phyloP scores from a whole-genome alignment of 306 rosid species.

The Medicago arabica region DNA sequence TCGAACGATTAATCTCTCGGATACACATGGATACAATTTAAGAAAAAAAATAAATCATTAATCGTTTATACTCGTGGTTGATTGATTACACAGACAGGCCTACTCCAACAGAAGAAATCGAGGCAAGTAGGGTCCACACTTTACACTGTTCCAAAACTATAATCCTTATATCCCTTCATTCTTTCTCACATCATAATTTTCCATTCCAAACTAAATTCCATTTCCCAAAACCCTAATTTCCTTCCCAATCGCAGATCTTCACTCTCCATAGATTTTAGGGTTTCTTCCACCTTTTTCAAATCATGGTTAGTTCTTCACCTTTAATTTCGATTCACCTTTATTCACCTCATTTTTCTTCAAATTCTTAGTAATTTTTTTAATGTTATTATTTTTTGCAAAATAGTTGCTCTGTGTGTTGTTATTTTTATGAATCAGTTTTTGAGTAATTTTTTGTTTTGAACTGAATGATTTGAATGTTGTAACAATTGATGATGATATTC shows the following conservation, averaged over 20 bases:
- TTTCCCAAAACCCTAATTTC: slow-evolving; percentile 43
- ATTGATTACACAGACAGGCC: no score
- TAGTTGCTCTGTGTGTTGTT: slow-evolving; percentile 7
- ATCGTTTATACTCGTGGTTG: no score
- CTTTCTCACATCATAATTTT: background rate
- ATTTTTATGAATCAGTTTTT: slow-evolving; percentile 18
- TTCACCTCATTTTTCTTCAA: background rate
- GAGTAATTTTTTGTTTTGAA: background rate
- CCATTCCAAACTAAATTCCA: slow-evolving; percentile 26
- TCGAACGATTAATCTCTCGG: no score
- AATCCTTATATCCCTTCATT: background rate
- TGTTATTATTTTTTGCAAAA: background rate
- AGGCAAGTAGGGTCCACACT: slow-evolving; percentile 43
- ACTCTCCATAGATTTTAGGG: slow-evolving; percentile 5
- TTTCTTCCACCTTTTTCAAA: slow-evolving; percentile 6
- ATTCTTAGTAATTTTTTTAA: background rate
- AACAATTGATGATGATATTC: slow-evolving; percentile 18
- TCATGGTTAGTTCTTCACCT: slow-evolving; percentile 39
- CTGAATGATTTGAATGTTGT: slow-evolving; percentile 15
- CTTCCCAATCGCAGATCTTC: slow-evolving; percentile 23
- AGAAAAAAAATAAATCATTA: no score
- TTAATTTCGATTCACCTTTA: slow-evolving; percentile 14
- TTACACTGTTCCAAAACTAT: slow-evolving; percentile 19
- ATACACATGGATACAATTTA: no score
- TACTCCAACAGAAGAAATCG: background rate